A percentile compares a stretch with the other conserved stretches of the same genome.
Evolutionary conservation across 805 yeast species (phyloP).

Genomic region (Metschnikowia gelsemii): DNA sequence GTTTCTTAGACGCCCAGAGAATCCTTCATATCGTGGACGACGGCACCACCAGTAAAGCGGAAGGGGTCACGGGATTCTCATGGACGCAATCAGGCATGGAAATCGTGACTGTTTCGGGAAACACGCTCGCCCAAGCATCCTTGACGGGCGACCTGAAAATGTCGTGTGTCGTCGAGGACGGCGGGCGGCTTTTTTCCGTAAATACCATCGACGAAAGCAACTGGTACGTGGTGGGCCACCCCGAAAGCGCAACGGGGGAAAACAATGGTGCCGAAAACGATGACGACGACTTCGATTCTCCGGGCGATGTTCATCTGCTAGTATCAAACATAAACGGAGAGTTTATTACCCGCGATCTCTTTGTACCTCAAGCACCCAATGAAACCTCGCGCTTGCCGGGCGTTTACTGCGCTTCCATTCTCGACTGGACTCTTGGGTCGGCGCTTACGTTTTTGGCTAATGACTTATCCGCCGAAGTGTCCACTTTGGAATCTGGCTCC

Average conservation of each 20-base stretch:
- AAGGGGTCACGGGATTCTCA: slow-evolving; percentile 4
- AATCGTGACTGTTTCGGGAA: slow-evolving; percentile 6
- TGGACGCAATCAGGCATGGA: slow-evolving; percentile 13
- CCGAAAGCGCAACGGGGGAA: slow-evolving; percentile 16
- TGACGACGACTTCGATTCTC: no score
- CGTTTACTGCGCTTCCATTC: slow-evolving; percentile 43
- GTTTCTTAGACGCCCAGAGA: slow-evolving; percentile 17
- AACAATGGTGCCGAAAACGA: no score
- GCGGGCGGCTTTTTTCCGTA: slow-evolving; percentile 21
- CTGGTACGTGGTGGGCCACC: slow-evolving; percentile 15
- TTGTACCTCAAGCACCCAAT: slow-evolving; percentile 53
- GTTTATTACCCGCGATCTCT: slow-evolving; percentile 34
- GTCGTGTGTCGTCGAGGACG: slow-evolving; percentile 13
- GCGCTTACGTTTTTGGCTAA: slow-evolving; percentile 49
- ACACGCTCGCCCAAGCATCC: slow-evolving; percentile 3
- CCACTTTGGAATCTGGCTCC: slow-evolving; percentile 31
- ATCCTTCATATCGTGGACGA: slow-evolving; percentile 19
- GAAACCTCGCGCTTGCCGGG: slow-evolving; percentile 46
- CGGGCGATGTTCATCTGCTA: slow-evolving; percentile 11
- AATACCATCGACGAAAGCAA: slow-evolving; percentile 23
- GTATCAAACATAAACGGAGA: slow-evolving; percentile 3
- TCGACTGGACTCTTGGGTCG: slow-evolving; percentile 38
- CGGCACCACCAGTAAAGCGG: neutral
- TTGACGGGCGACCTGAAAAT: slow-evolving; percentile 1
- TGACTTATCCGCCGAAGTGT: slow-evolving; percentile 64